phyloP scores from a whole-genome alignment of 441 rosid species.

The Raphanus hybrid region DNA sequence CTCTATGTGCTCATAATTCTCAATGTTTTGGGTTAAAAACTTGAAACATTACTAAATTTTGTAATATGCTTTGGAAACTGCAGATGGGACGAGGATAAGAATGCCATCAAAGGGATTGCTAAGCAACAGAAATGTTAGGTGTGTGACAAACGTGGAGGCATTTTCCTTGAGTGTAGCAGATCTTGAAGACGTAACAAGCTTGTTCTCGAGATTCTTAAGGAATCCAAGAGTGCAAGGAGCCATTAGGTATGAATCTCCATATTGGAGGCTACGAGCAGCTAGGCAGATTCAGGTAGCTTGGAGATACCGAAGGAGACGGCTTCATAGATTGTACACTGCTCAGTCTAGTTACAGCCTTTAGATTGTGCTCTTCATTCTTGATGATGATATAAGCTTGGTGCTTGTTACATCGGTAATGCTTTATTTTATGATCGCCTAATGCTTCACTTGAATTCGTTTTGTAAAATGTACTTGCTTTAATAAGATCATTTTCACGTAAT shows the following conservation, averaged over 20 bases:
- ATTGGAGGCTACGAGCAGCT: slow-evolving; percentile 76
- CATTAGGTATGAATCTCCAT: slow-evolving; percentile 81
- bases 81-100: slow-evolving; percentile 1
- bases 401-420: not conserved
- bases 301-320: slow-evolving; percentile 71
- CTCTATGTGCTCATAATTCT: slow-evolving; percentile 1
- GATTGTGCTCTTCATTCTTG: slow-evolving; percentile 9
- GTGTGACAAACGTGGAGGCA: slow-evolving; percentile 84
- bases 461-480: not conserved
- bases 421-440: not conserved
- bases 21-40: not conserved
- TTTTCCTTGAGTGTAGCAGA: slow-evolving; percentile 80
- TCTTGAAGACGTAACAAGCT: slow-evolving; percentile 80
- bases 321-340: slow-evolving; percentile 38
- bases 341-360: slow-evolving; percentile 21
- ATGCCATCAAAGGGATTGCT: slow-evolving; percentile 49
- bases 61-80: not conserved
- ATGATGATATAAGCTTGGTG: not conserved
- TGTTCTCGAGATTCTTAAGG: slow-evolving; percentile 65
- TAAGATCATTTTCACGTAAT: not conserved
- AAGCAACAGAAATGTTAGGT: slow-evolving; percentile 67
- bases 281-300: slow-evolving; percentile 76
- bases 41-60: not conserved
- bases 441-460: not conserved
- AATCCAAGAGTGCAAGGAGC: slow-evolving; percentile 68